A percentile compares a stretch with the other conserved stretches of the same genome.
Conservation (phyloP, 202 grass and related monocot genomes). For the Panicum hallii region DNA sequence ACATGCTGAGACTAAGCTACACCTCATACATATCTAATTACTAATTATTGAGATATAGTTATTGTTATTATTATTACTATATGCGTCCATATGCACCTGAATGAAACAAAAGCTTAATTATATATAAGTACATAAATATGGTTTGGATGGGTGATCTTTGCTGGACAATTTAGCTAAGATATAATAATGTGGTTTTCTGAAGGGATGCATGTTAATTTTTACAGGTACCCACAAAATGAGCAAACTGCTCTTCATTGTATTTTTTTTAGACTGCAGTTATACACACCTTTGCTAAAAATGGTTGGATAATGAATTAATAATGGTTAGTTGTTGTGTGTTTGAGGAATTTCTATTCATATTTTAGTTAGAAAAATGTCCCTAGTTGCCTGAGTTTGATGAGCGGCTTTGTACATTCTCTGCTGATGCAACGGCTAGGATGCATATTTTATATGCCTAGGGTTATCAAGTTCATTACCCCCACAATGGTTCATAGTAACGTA, state of each 20-base stretch:
- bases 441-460: not conserved
- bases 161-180: not conserved
- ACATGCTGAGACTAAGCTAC: constrained; percentile 15
- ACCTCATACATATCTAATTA: not conserved
- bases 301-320: no score
- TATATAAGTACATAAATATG: not conserved
- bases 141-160: not conserved
- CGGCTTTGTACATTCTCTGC: not conserved
- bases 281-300: no score
- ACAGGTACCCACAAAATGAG: no score
- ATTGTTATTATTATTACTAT: not conserved
- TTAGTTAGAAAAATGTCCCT: not conserved
- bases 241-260: not conserved
- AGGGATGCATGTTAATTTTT: no score
- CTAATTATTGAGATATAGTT: no score
- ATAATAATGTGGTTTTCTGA: not conserved
- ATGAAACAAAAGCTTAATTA: not conserved
- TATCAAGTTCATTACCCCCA: not conserved
- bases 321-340: no score
- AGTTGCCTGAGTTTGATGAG: no score
- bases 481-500: no score
- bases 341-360: not conserved
- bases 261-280: not conserved
- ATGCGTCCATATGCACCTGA: not conserved
- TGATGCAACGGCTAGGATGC: not conserved